A percentile compares a stretch with the other conserved stretches of the same genome.
Evolutionary conservation across 2,329 filamentous ascomycete genomes (phyloP).

Genomic region (Alternaria panax): DNA sequence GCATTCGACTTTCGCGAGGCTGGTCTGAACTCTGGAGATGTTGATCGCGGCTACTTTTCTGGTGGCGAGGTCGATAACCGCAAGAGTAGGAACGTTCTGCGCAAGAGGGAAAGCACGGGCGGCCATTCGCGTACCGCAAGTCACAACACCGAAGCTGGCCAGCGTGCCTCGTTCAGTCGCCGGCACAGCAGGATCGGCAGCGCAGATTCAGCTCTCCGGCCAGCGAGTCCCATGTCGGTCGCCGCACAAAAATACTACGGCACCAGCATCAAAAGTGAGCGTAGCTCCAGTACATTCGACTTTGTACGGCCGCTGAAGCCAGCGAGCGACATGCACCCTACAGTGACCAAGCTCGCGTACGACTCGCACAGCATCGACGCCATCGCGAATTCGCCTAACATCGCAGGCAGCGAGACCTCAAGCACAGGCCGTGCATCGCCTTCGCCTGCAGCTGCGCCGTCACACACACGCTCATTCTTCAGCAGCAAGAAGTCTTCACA

Average conservation of each 20-base stretch:
- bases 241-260: conserved; percentile 74
- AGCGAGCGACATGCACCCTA: conserved; percentile 57
- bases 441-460: conserved; percentile 44
- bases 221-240: conserved; percentile 61
- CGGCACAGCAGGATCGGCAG: conserved; percentile 79
- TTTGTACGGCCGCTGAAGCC: conserved; percentile 51
- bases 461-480: conserved; percentile 48
- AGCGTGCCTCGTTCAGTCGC: conserved; percentile 71
- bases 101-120: conserved; percentile 71
- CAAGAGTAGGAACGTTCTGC: conserved; percentile 73
- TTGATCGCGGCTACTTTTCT: conserved; percentile 93
- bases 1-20: conserved; percentile 37
- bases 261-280: conserved; percentile 43
- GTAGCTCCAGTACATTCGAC: conserved; percentile 59
- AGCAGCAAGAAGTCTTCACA: conserved; percentile 47
- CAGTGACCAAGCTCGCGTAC: conserved; percentile 65
- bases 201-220: conserved; percentile 74
- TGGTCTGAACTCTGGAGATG: conserved; percentile 57
- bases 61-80: conserved; percentile 82
- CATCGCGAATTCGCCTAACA: conserved; percentile 50
- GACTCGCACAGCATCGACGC: conserved; percentile 56
- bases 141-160: conserved; percentile 64
- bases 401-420: conserved; percentile 58
- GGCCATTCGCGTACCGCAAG: conserved; percentile 75
- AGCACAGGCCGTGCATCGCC: conserved; percentile 57